phyloP scores from a whole-genome alignment of 2,329 filamentous ascomycete species.

The Xylaria sp. region DNA sequence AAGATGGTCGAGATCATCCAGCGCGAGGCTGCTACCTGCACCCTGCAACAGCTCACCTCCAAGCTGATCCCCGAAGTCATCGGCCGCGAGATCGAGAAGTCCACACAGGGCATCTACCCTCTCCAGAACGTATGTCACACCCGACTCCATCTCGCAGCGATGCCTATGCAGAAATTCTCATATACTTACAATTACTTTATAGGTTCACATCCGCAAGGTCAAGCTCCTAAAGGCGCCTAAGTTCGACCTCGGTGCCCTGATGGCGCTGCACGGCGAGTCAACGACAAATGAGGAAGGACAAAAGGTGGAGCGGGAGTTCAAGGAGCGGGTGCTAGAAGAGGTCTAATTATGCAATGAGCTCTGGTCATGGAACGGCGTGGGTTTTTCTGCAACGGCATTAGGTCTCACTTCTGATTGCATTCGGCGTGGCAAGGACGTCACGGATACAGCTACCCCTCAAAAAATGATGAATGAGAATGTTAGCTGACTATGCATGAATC shows the following conservation, averaged over 20 bases:
- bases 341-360: constrained; percentile 74
- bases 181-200: constrained; percentile 51
- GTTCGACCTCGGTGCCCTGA: constrained; percentile 96
- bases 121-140: constrained; percentile 89
- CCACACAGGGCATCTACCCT: constrained; percentile 98
- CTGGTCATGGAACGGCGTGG: constrained; percentile 59
- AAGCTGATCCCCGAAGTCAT: constrained; percentile 99
- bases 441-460: constrained; percentile 51
- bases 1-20: constrained; percentile 99
- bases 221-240: constrained; percentile 99
- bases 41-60: constrained; percentile 93
- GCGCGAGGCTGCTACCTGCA: constrained; percentile 94
- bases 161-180: not conserved
- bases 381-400: constrained; percentile 59
- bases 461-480: constrained; percentile 51
- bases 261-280: constrained; percentile 97
- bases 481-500: constrained; percentile 50
- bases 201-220: constrained; percentile 99
- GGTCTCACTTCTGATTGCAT: constrained; percentile 62
- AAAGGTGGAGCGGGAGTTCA: constrained; percentile 99
- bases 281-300: constrained; percentile 95
- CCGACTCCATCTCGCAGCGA: constrained; percentile 36
- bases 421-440: constrained; percentile 59
- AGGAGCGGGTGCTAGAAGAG: constrained; percentile 93
- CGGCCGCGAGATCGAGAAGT: constrained; percentile 99